Percentiles rank a stretch among this genome's conserved stretches.
Conservation (phyloP, 2,329 filamentous ascomycete species). For the Zymoseptoria brevis region DNA sequence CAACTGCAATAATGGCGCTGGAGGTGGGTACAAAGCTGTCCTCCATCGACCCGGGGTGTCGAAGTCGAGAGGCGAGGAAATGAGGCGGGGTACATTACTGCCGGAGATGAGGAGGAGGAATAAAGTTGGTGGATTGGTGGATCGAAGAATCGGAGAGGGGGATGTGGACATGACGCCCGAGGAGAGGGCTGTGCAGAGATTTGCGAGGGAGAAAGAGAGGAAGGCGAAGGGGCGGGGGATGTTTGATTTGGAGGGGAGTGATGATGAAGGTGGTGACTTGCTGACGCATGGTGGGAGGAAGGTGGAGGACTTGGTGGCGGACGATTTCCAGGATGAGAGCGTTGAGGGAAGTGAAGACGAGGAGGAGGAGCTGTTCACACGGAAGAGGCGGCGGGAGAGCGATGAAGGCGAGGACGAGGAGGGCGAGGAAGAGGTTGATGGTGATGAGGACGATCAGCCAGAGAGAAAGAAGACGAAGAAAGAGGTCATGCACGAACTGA, state of each 20-base stretch:
- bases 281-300: conserved; percentile 70
- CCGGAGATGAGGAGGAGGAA: conserved; percentile 82
- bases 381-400: conserved; percentile 39
- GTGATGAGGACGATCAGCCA: conserved; percentile 51
- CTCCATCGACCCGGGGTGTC: conserved; percentile 73
- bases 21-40: conserved; percentile 46
- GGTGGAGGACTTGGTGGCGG: conserved; percentile 69
- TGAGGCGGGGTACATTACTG: conserved; percentile 74
- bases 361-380: conserved; percentile 32
- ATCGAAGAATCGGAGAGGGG: conserved; percentile 91
- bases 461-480: conserved; percentile 90
- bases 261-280: conserved; percentile 44
- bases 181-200: conserved; percentile 84
- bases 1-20: conserved; percentile 26
- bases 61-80: conserved; percentile 80
- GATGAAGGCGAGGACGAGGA: conserved; percentile 51
- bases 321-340: conserved; percentile 49
- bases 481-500: conserved; percentile 96
- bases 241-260: conserved; percentile 86
- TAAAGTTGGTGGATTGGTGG: conserved; percentile 85
- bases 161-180: conserved; percentile 90
- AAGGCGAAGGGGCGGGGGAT: conserved; percentile 67
- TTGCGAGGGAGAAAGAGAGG: conserved; percentile 76
- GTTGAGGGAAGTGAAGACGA: conserved; percentile 28
- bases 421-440: conserved; percentile 44